These are phyloP conservation scores for Lanmaoa rubissima DNA, from an alignment of 768 basidiomycete genomes.

Conservation along the genomic window DNA sequence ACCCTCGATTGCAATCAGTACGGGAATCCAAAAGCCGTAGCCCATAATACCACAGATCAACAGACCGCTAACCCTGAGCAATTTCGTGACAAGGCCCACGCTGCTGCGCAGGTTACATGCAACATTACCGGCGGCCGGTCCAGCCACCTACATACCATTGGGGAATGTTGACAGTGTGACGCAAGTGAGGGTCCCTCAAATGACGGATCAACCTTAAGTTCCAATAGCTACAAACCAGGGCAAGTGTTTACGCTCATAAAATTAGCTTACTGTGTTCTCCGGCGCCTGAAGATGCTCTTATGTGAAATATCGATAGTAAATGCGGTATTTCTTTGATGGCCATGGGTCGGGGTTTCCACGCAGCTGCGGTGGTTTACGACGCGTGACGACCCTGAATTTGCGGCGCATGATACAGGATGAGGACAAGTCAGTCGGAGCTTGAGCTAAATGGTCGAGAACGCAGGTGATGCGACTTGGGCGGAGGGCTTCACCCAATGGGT, in stretches of 20 bases:
- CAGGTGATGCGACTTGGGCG: constrained; percentile 28
- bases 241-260: constrained; percentile 9
- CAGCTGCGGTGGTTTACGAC: constrained; percentile 11
- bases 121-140: constrained; percentile 7
- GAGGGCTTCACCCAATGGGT: constrained; percentile 17
- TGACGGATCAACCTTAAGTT: constrained; percentile 1
- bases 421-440: constrained; percentile 20
- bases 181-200: not conserved
- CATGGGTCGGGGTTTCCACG: constrained; percentile 19
- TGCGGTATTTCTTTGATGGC: constrained; percentile 16
- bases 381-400: constrained; percentile 28
- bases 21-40: constrained; percentile 4
- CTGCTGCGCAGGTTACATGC: constrained; percentile 20
- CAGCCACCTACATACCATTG: constrained; percentile 1
- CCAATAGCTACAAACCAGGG: constrained; percentile 4
- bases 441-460: constrained; percentile 19
- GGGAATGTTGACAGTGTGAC: constrained; percentile 13
- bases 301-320: constrained; percentile 10
- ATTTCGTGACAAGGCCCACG: constrained; percentile 6
- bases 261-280: constrained; percentile 10
- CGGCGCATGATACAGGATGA: constrained; percentile 10
- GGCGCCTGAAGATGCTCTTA: not conserved
- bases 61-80: constrained; percentile 19
- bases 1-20: constrained; percentile 19
- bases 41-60: constrained; percentile 8